These are phyloP conservation scores for Rhynchospora pubera DNA, from an alignment of 176 grass and related monocot species.

Conservation along the genomic window DNA sequence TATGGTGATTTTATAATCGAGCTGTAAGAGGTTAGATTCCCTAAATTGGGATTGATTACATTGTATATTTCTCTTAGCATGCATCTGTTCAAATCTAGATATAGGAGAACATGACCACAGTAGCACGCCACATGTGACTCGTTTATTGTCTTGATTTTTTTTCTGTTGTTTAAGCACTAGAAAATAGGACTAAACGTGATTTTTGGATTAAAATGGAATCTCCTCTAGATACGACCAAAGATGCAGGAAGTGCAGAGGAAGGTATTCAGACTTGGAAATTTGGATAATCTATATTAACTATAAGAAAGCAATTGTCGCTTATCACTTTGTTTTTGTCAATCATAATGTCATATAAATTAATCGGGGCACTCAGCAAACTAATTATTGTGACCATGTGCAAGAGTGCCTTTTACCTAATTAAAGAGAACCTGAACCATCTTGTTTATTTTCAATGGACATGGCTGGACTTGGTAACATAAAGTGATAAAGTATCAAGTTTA, in stretches of 20 bases:
- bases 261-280: neutral
- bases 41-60: slow-evolving; percentile 1
- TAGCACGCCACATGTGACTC: slow-evolving; percentile 1
- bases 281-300: neutral
- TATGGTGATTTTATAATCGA: neutral
- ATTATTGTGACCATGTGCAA: slow-evolving; percentile 12
- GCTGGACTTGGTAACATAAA: neutral
- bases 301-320: neutral
- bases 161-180: neutral
- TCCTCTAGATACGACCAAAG: neutral
- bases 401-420: neutral
- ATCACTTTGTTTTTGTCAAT: neutral
- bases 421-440: neutral
- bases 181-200: neutral
- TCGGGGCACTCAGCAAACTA: neutral
- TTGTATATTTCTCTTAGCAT: slow-evolving; percentile 5
- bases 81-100: neutral
- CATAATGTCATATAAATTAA: neutral
- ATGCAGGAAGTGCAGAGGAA: neutral
- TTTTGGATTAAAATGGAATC: neutral
- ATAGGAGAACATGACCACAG: neutral
- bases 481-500: too few species aligned
- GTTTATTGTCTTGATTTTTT: neutral
- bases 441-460: neutral
- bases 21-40: slow-evolving; percentile 4